These are phyloP conservation scores for Exidia glandulosa DNA, from an alignment of 768 basidiomycete species.

Conservation along the genomic window DNA sequence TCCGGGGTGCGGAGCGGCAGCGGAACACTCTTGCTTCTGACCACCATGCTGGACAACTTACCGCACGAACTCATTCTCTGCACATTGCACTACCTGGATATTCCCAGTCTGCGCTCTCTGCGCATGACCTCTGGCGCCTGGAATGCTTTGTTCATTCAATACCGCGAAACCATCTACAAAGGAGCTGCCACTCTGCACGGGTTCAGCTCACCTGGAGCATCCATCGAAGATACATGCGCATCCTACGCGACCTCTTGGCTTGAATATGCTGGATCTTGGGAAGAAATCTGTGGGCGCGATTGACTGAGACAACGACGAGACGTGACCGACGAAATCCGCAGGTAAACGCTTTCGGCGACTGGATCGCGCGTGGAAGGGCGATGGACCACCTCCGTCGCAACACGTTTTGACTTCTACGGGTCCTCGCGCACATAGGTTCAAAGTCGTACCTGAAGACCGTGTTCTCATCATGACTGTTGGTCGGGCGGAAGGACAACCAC, in stretches of 20 bases:
- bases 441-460: not conserved
- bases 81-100: not conserved
- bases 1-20: too few species aligned
- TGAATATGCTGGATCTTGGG: not conserved
- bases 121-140: not conserved
- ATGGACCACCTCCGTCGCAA: not conserved
- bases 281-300: not conserved
- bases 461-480: not conserved
- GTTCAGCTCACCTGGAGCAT: not conserved
- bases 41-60: not conserved
- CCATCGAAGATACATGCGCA: not conserved
- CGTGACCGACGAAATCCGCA: not conserved
- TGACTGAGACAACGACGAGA: not conserved
- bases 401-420: not conserved
- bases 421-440: not conserved
- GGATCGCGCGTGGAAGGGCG: not conserved
- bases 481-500: not conserved
- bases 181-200: not conserved
- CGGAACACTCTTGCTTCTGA: too few species aligned
- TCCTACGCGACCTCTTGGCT: not conserved
- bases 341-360: not conserved
- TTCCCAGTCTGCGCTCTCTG: not conserved
- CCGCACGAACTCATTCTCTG: not conserved
- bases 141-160: not conserved
- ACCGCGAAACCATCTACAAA: not conserved